These are phyloP conservation scores for Nemania sp. DNA, from an alignment of 2,329 filamentous ascomycete genomes.

Conservation along the genomic window DNA sequence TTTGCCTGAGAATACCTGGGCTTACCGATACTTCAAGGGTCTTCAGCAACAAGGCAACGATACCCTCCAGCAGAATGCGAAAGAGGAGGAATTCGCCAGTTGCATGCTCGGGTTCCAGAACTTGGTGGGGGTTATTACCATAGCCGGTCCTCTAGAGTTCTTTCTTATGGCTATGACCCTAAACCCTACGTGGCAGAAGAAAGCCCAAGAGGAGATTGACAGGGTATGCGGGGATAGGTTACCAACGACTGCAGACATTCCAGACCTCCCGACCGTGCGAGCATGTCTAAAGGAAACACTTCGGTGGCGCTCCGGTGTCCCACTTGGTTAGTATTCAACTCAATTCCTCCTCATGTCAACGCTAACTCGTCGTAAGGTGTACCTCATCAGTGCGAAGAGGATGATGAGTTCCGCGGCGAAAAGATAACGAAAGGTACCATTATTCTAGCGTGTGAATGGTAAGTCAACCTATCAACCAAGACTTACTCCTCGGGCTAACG, in stretches of 20 bases:
- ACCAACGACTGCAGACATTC: slow-evolving; percentile 63
- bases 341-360: not conserved
- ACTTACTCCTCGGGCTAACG: slow-evolving; percentile 2
- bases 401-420: slow-evolving; percentile 61
- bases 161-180: slow-evolving; percentile 65
- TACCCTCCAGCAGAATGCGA: slow-evolving; percentile 55
- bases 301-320: slow-evolving; percentile 69
- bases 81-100: slow-evolving; percentile 60
- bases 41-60: slow-evolving; percentile 56
- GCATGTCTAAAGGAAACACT: slow-evolving; percentile 69
- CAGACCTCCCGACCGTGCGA: slow-evolving; percentile 63
- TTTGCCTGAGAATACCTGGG: slow-evolving; percentile 61
- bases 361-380: slow-evolving; percentile 53
- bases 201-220: slow-evolving; percentile 69
- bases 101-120: slow-evolving; percentile 66
- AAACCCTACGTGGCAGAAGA: slow-evolving; percentile 64
- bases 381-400: slow-evolving; percentile 61
- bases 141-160: slow-evolving; percentile 63
- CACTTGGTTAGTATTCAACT: slow-evolving; percentile 55
- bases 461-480: slow-evolving; percentile 31
- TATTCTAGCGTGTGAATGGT: slow-evolving; percentile 64
- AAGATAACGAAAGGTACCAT: slow-evolving; percentile 62
- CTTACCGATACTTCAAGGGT: slow-evolving; percentile 61
- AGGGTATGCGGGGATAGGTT: slow-evolving; percentile 65
- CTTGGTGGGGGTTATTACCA: slow-evolving; percentile 63